Conservation (phyloP, 805 yeast species). For the Spathaspora arborariae region DNA sequence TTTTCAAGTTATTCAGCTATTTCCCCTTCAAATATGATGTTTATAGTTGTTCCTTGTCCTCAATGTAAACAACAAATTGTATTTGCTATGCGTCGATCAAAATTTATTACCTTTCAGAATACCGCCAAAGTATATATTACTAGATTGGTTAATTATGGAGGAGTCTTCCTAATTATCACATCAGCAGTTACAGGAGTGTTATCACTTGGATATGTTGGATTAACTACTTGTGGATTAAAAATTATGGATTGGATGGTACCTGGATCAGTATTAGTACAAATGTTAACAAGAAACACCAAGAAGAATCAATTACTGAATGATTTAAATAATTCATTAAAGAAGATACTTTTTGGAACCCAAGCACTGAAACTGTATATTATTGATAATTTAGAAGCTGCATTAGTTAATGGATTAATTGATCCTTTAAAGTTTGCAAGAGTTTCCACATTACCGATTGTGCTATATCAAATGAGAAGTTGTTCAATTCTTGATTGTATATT, state of each 20-base stretch:
- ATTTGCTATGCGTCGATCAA: conserved; percentile 28
- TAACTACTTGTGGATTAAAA: conserved; percentile 34
- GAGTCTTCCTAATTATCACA: conserved; percentile 30
- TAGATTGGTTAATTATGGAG: conserved; percentile 25
- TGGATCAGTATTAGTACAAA: conserved; percentile 24
- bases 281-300: conserved; percentile 15
- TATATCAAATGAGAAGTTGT: conserved; percentile 35
- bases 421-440: conserved; percentile 35
- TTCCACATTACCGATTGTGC: conserved; percentile 35
- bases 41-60: conserved; percentile 33
- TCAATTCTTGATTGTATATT: conserved; percentile 28
- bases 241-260: conserved; percentile 37
- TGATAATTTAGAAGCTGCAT: conserved; percentile 28
- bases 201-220: conserved; percentile 36
- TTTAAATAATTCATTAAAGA: conserved; percentile 5
- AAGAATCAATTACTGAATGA: not conserved
- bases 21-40: conserved; percentile 6
- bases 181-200: conserved; percentile 39
- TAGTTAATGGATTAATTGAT: conserved; percentile 28
- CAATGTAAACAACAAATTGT: conserved; percentile 36
- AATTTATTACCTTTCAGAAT: conserved; percentile 18
- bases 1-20: not conserved
- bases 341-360: conserved; percentile 10
- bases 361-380: conserved; percentile 11
- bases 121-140: conserved; percentile 15